Evolutionary conservation across 768 basidiomycete genomes (phyloP).

Genomic region (Boletus coccyginus): DNA sequence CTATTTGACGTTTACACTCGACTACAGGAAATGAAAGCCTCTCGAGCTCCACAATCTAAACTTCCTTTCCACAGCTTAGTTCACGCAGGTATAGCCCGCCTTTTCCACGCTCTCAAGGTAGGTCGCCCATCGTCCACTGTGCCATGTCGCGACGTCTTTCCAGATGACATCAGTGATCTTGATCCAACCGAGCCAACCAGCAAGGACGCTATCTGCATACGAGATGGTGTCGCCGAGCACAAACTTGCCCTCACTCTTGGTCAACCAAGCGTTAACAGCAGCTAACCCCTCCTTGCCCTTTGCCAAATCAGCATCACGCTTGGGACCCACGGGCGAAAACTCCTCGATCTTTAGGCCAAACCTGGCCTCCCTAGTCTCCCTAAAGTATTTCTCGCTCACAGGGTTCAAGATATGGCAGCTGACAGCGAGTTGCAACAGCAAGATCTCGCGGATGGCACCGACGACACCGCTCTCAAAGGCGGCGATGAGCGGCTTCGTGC

Average conservation of each 20-base stretch:
- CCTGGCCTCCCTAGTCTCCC: slow-evolving; percentile 30
- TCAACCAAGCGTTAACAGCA: slow-evolving; percentile 31
- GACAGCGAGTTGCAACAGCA: slow-evolving; percentile 14
- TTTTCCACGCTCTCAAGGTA: slow-evolving; percentile 30
- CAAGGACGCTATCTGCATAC: slow-evolving; percentile 37
- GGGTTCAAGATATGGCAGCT: slow-evolving; percentile 22
- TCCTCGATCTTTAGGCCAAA: slow-evolving; percentile 37
- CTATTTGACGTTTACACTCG: too few relatives aligned
- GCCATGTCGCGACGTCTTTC: slow-evolving; percentile 34
- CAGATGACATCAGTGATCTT: slow-evolving; percentile 31
- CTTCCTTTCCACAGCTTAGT: not conserved
- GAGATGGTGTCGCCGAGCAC: slow-evolving; percentile 34
- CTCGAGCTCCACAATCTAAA: not conserved
- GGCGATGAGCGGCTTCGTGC: slow-evolving; percentile 38
- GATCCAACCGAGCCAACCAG: slow-evolving; percentile 35
- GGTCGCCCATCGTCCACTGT: slow-evolving; percentile 39
- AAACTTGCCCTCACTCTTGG: slow-evolving; percentile 29
- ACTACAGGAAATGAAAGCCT: not conserved
- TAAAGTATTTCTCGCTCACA: slow-evolving; percentile 32
- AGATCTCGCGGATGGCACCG: slow-evolving; percentile 8
- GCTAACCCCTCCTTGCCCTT: slow-evolving; percentile 25
- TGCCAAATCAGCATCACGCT: slow-evolving; percentile 26
- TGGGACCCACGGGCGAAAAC: slow-evolving; percentile 30
- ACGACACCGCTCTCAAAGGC: slow-evolving; percentile 33
- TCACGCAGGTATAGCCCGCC: slow-evolving; percentile 29